Base-by-base conservation (phyloP, 805 yeast genomes). In the Scheffersomyces ergatensis region DNA sequence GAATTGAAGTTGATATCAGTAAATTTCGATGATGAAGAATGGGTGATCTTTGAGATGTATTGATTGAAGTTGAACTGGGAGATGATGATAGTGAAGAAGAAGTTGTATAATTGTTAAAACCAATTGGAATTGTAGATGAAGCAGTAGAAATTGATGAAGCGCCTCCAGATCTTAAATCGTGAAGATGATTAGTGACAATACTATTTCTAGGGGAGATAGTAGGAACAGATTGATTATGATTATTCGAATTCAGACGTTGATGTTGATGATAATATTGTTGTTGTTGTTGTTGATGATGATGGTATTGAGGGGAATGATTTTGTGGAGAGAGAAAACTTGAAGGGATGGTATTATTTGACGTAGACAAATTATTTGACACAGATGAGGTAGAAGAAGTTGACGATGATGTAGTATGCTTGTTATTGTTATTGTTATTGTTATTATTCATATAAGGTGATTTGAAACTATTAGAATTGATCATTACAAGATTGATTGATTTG, bases 141-240 rank as follows among this genome's bases (percentile, higher is more conserved):
- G 11, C 7, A 6, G 5, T 6, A 26, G 30, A 26, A n/a, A n/a
- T n/a, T 5, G 32, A 29, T 5, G 32, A 12, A 29, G 5, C 11
- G 5, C 18, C 17, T 14, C 32, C 32, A 29, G 32, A 5, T 5
- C 32, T 5, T 15, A 29, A 29, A 29, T 29, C 32, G 13, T 33
- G 36, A n/a, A 33, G 23, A 24, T 33, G 36, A 33, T 16, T 21
- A n/a, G 21, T 21, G 5, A 29, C 20, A 4, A 43, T 39, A 19
- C 40, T 35, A 39, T 40, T 40, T 33, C 46, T 40, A 11, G 46
- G 46, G 4, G 46, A 43, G 20, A 43, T 33, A 14, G 30, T 26
- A 13, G 43, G 32, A 9, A 25, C 13, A 7, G 8, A 5, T 25
- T 25, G 29, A 5, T 8, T 5, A 5, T n/a, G 6, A 26, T 26